phyloP scores from a whole-genome alignment of 1,284 basidiomycete species.

The Marasmius tenuissimus region DNA sequence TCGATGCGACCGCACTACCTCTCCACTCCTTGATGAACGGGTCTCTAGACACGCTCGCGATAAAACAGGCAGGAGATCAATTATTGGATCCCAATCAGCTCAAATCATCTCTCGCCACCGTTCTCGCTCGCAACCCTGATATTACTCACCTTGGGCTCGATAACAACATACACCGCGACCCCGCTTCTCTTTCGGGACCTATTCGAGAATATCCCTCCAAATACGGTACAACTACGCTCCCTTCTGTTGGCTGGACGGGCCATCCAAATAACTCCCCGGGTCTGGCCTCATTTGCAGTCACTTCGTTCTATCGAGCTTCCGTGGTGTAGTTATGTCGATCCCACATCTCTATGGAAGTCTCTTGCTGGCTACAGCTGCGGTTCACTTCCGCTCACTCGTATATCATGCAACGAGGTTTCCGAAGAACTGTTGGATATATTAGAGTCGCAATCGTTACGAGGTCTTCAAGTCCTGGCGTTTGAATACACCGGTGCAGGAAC shows the following conservation, averaged over 20 bases:
- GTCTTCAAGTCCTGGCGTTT: background rate
- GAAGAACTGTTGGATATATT: background rate
- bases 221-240: background rate
- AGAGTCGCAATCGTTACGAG: background rate
- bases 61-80: background rate
- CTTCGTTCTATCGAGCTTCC: background rate
- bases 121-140: background rate
- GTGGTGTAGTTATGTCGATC: background rate
- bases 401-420: background rate
- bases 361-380: background rate
- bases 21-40: background rate
- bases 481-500: background rate
- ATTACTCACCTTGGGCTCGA: background rate
- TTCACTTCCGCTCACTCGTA: background rate
- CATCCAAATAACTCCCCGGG: background rate
- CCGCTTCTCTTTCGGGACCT: background rate
- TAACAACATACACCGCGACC: background rate
- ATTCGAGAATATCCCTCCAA: background rate
- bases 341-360: background rate
- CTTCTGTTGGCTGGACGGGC: background rate
- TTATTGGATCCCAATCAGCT: background rate
- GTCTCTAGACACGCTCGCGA: background rate
- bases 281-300: background rate
- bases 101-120: background rate
- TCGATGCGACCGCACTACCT: background rate